phyloP scores from a whole-genome alignment of 176 grass and related monocot genomes.

The Ensete ventricosum region DNA sequence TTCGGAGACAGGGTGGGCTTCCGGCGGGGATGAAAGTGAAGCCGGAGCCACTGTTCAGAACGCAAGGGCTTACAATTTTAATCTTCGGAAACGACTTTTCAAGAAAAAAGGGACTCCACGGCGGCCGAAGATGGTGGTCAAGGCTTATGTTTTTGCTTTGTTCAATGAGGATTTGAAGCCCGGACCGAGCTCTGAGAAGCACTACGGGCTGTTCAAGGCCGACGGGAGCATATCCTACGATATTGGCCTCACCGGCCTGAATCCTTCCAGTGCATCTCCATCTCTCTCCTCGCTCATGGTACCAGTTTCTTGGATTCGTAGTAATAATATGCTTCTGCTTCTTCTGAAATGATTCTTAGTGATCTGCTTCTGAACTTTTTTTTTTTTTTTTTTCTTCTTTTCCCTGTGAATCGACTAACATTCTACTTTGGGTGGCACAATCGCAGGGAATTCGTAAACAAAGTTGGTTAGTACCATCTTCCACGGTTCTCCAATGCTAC shows the following conservation, averaged over 20 bases:
- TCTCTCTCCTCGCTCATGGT: conserved; percentile 49
- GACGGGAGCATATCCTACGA: conserved; percentile 90
- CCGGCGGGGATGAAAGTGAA: conserved; percentile 62
- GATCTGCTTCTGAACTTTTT: too few relatives aligned
- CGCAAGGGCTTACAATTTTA: conserved; percentile 93
- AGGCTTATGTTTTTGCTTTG: conserved; percentile 91
- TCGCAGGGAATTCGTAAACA: not conserved
- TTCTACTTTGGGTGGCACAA: not conserved
- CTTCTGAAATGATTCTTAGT: too few relatives aligned
- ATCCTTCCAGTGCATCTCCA: conserved; percentile 52
- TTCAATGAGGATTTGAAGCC: conserved; percentile 82
- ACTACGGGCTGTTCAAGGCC: conserved; percentile 83
- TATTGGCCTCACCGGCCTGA: conserved; percentile 58
- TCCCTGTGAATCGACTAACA: not conserved
- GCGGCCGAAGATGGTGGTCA: conserved; percentile 60
- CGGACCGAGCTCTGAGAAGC: conserved; percentile 65
- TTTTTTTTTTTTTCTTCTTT: too few relatives aligned
- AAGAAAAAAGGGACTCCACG: conserved; percentile 90
- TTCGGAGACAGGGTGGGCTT: conserved; percentile 96
- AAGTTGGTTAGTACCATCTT: not conserved
- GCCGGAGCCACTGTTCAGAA: conserved; percentile 65
- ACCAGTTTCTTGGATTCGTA: not conserved
- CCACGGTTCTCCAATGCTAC: not conserved
- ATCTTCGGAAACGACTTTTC: conserved; percentile 74
- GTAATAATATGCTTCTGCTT: not conserved